These are phyloP conservation scores for Trichomonas vaginalis DNA, from an alignment of 208 protist genomes.

Conservation along the genomic window DNA sequence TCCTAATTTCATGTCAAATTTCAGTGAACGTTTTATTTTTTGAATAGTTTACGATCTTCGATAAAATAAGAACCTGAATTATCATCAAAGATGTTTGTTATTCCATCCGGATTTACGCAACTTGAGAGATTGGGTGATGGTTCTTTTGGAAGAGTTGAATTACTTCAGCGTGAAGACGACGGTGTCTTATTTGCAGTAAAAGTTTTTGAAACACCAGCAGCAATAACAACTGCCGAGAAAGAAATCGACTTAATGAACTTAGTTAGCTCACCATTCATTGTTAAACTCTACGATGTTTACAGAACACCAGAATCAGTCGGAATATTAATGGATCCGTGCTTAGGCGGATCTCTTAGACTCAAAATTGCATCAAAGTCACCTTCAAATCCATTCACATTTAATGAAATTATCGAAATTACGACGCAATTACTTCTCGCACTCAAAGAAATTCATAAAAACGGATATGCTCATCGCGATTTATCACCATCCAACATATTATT, in stretches of 20 bases:
- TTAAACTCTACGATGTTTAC: neutral
- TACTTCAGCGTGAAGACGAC: neutral
- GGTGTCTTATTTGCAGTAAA: neutral
- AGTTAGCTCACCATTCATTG: neutral
- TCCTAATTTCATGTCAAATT: no score
- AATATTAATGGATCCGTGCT: neutral
- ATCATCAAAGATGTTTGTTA: neutral
- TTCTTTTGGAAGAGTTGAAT: neutral
- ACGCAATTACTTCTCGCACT: neutral
- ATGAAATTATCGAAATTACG: neutral
- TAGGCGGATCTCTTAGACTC: neutral
- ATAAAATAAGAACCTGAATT: no score
- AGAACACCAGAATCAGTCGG: neutral
- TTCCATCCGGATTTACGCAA: neutral
- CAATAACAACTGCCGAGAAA: neutral
- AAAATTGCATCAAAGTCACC: neutral
- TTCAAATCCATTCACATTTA: neutral
- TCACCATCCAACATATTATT: neutral
- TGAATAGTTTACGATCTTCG: no score
- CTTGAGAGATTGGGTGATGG: neutral
- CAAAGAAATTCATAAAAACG: neutral
- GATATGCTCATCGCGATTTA: neutral
- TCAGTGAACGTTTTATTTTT: no score
- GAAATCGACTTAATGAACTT: neutral
- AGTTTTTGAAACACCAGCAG: neutral